These are phyloP conservation scores for Entophlyctis helioformis DNA, from an alignment of 192 early-diverging fungal species.

Conservation along the genomic window DNA sequence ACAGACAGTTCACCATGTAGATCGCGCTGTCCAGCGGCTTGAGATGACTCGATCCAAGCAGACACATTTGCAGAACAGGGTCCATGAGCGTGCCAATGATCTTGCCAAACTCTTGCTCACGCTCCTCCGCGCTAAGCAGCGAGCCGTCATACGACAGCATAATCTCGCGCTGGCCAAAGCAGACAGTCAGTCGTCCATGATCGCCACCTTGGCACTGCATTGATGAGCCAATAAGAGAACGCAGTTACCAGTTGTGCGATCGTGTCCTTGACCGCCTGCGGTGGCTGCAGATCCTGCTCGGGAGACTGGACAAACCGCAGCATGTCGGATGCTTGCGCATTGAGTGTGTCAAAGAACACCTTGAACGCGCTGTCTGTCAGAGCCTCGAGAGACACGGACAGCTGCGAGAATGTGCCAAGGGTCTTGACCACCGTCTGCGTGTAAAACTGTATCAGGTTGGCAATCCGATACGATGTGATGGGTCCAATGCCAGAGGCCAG, in stretches of 20 bases:
- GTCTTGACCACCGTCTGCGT: slow-evolving; percentile 48
- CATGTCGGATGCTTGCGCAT: slow-evolving; percentile 33
- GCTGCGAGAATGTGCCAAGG: slow-evolving; percentile 34
- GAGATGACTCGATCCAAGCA: slow-evolving; percentile 38
- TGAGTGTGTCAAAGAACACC: slow-evolving; percentile 42
- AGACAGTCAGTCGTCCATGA: too few species aligned
- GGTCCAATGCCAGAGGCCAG: too few species aligned
- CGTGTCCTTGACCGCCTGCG: slow-evolving; percentile 53
- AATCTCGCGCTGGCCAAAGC: slow-evolving; percentile 48
- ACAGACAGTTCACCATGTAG: slow-evolving; percentile 66
- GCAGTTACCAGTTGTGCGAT: slow-evolving; percentile 50
- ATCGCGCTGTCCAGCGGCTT: slow-evolving; percentile 47
- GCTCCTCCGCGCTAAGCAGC: slow-evolving; percentile 35
- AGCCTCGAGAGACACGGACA: slow-evolving; percentile 39
- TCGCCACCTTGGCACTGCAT: neutral
- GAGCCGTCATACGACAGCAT: slow-evolving; percentile 73
- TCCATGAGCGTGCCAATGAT: slow-evolving; percentile 59
- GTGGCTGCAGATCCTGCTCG: slow-evolving; percentile 41
- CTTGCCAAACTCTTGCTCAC: slow-evolving; percentile 50
- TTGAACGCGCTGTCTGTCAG: neutral
- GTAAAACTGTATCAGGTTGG: slow-evolving; percentile 70
- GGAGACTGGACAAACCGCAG: slow-evolving; percentile 23
- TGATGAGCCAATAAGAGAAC: neutral
- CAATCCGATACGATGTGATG: slow-evolving; percentile 53
- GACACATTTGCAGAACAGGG: slow-evolving; percentile 60